Percentiles rank a stretch among this genome's conserved stretches.
Evolutionary conservation across 2,329 filamentous ascomycete genomes (phyloP).

Genomic region (Ophioceras dolichostomum): DNA sequence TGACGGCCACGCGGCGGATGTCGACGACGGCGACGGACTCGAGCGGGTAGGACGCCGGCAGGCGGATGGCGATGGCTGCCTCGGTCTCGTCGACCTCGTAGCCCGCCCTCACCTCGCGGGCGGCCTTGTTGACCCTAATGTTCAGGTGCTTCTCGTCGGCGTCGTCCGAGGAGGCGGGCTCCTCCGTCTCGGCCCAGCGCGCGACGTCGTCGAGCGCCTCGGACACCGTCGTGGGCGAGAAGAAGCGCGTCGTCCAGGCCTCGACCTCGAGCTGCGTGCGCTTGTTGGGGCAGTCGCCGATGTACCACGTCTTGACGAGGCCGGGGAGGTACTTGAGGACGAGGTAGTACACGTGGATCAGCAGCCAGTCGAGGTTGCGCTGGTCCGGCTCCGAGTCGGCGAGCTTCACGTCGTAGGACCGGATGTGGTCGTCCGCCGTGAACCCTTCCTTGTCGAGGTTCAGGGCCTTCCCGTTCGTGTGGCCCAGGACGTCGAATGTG

Average conservation of each 20-base stretch:
- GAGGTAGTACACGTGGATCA: slow-evolving; percentile 78
- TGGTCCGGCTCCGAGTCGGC: slow-evolving; percentile 50
- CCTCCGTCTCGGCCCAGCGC: slow-evolving; percentile 50
- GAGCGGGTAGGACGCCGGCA: slow-evolving; percentile 75
- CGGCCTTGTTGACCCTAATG: slow-evolving; percentile 60
- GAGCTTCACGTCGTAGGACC: slow-evolving; percentile 36
- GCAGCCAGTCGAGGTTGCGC: slow-evolving; percentile 68
- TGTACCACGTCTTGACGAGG: slow-evolving; percentile 74
- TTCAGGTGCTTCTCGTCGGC: slow-evolving; percentile 42
- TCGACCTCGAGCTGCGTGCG: slow-evolving; percentile 73
- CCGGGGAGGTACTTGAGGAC: slow-evolving; percentile 65
- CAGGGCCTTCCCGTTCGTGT: slow-evolving; percentile 59
- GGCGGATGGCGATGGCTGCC: slow-evolving; percentile 68
- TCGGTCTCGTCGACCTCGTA: slow-evolving; percentile 83
- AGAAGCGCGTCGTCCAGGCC: slow-evolving; percentile 73
- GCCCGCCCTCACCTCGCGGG: slow-evolving; percentile 67
- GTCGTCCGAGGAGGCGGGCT: slow-evolving; percentile 23
- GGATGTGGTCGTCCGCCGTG: slow-evolving; percentile 45
- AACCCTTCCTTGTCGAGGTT: slow-evolving; percentile 60
- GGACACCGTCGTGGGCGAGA: slow-evolving; percentile 58
- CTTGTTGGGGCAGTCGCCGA: slow-evolving; percentile 66
- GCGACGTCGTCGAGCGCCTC: slow-evolving; percentile 55
- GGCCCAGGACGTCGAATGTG: slow-evolving; percentile 73
- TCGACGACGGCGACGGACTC: slow-evolving; percentile 65
- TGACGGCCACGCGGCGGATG: slow-evolving; percentile 73